Evolutionary conservation across 2,329 filamentous ascomycete species (phyloP).

Genomic region (Cladosporium sp.): DNA sequence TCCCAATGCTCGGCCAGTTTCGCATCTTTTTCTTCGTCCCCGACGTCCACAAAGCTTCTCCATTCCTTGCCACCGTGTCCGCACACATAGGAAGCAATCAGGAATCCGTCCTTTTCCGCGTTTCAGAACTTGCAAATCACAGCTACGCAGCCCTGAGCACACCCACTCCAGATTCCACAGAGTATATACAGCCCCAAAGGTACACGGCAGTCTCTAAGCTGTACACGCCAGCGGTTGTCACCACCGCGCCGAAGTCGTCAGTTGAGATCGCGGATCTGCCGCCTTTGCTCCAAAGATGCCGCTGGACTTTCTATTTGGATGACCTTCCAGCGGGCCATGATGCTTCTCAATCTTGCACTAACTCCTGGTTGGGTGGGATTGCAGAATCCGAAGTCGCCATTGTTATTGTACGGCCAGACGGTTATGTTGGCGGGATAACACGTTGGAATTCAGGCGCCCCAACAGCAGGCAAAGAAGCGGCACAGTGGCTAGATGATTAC

Average conservation of each 20-base stretch:
- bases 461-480: constrained; percentile 31
- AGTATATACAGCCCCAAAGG: constrained; percentile 61
- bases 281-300: constrained; percentile 55
- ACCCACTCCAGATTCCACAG: constrained; percentile 55
- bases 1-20: constrained; percentile 73
- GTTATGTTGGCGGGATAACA: constrained; percentile 64
- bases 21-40: constrained; percentile 67
- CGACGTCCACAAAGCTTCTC: constrained; percentile 51
- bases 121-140: constrained; percentile 54
- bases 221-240: constrained; percentile 66
- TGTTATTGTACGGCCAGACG: constrained; percentile 66
- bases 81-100: constrained; percentile 46
- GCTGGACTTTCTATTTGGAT: constrained; percentile 70
- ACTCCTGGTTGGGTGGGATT: constrained; percentile 64
- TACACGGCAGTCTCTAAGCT: constrained; percentile 65
- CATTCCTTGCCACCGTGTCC: constrained; percentile 59
- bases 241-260: constrained; percentile 56
- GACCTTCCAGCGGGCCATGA: constrained; percentile 51
- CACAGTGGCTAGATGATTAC: constrained; percentile 47
- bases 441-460: constrained; percentile 33
- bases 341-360: constrained; percentile 49
- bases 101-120: constrained; percentile 53
- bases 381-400: constrained; percentile 56
- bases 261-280: constrained; percentile 65
- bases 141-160: constrained; percentile 60